Conservation (phyloP, 441 rosid species). For the Adansonia gregorii region DNA sequence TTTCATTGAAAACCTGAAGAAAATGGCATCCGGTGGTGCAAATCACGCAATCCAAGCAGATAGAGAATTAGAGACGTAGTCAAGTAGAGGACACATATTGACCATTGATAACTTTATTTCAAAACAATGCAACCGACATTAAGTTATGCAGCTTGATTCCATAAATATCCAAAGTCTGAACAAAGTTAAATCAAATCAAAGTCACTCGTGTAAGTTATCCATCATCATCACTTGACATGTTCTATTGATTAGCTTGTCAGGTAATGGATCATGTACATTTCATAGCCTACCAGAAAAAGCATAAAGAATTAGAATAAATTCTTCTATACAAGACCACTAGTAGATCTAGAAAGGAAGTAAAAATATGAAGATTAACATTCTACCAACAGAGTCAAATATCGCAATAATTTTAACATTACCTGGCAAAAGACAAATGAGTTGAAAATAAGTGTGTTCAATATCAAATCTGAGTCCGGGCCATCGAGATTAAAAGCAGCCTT, state of each 20-base stretch:
- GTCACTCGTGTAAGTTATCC: not conserved
- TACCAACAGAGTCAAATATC: not conserved
- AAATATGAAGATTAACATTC: not conserved
- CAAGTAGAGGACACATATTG: not conserved
- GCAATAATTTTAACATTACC: conserved; percentile 38
- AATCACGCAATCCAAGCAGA: conserved; percentile 14
- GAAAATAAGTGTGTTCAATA: conserved; percentile 63
- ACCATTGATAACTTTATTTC: not conserved
- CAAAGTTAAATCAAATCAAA: not conserved
- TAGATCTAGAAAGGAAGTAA: not conserved
- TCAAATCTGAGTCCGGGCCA: conserved; percentile 50
- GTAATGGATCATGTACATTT: not conserved
- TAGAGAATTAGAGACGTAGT: conserved; percentile 8
- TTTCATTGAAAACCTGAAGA: conserved; percentile 59
- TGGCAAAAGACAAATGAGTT: conserved; percentile 62
- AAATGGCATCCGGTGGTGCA: not conserved
- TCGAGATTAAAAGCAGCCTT: conserved; percentile 38
- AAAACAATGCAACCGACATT: not conserved
- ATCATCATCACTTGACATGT: not conserved
- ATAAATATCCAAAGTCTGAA: not conserved
- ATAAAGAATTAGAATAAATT: not conserved
- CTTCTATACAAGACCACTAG: not conserved
- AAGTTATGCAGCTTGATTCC: not conserved
- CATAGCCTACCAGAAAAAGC: not conserved
- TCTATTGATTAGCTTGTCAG: not conserved